phyloP scores from a whole-genome alignment of 306 rosid genomes.

The Vigna trinervia region DNA sequence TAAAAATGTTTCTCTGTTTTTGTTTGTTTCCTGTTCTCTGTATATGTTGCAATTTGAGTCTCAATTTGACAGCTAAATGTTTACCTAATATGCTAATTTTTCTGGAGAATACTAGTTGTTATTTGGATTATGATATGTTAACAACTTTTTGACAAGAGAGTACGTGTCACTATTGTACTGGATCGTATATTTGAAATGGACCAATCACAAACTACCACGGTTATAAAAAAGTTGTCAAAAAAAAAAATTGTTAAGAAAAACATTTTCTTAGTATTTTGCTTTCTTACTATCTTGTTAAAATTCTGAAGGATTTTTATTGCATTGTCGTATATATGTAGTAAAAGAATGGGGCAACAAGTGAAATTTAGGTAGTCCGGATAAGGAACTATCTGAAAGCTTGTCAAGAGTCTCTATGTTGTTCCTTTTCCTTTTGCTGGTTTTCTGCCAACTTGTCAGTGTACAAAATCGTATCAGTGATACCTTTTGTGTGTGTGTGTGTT shows the following conservation, averaged over 20 bases:
- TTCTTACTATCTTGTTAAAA: not conserved
- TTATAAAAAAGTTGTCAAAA: too few species aligned
- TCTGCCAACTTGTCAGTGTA: not conserved
- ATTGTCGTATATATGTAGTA: not conserved
- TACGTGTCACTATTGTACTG: too few species aligned
- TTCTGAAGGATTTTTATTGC: not conserved
- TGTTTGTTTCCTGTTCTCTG: not conserved
- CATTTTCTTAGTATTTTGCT: not conserved
- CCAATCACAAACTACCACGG: too few species aligned
- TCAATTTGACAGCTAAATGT: not conserved
- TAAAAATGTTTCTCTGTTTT: not conserved
- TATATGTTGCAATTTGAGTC: conserved; percentile 1
- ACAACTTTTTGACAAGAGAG: too few species aligned
- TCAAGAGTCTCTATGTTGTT: not conserved
- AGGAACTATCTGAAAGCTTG: not conserved
- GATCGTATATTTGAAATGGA: too few species aligned
- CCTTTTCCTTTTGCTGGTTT: not conserved
- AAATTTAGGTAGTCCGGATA: not conserved
- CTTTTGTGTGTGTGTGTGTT: not conserved
- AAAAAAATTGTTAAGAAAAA: too few species aligned
- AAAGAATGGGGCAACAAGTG: not conserved
- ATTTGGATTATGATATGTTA: too few species aligned
- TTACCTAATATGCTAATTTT: not conserved
- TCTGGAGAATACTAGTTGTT: not conserved
- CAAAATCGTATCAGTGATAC: not conserved